These are phyloP conservation scores for Nitzschia sp. DNA, from an alignment of 108 stramenopile species.

Conservation along the genomic window DNA sequence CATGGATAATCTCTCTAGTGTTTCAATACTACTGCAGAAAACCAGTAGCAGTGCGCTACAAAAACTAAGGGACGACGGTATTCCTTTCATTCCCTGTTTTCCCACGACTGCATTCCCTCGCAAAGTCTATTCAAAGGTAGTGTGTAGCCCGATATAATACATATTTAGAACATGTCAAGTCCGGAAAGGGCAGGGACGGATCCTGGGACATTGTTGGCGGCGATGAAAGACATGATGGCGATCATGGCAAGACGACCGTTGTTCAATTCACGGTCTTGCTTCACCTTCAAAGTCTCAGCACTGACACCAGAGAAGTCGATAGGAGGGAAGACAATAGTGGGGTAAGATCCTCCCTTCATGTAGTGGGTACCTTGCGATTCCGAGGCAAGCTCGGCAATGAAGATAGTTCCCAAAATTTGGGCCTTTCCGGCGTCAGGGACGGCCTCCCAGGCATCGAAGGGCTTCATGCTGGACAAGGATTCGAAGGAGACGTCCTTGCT, in stretches of 20 bases:
- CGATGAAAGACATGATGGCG: constrained; percentile 77
- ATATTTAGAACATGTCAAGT: constrained; percentile 52
- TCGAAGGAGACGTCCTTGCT: constrained; percentile 64
- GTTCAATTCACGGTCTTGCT: constrained; percentile 63
- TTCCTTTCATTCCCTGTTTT: too few species aligned
- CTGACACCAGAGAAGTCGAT: constrained; percentile 81
- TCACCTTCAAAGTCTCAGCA: constrained; percentile 50
- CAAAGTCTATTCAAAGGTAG: constrained; percentile 2
- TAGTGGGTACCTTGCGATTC: constrained; percentile 75
- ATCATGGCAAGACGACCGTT: constrained; percentile 80
- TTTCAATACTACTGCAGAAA: too few species aligned
- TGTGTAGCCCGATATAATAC: constrained; percentile 13
- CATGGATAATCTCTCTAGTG: too few species aligned
- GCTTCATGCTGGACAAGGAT: constrained; percentile 75
- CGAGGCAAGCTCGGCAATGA: constrained; percentile 69
- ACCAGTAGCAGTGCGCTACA: too few species aligned
- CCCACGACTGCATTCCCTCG: background rate
- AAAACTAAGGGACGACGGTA: too few species aligned
- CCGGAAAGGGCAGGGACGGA: constrained; percentile 64
- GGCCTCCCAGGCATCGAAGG: constrained; percentile 82
- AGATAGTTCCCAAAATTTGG: constrained; percentile 80
- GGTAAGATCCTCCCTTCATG: constrained; percentile 79
- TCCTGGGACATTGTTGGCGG: constrained; percentile 68
- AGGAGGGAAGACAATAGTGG: constrained; percentile 83
- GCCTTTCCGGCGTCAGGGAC: constrained; percentile 82